These are phyloP conservation scores for Trypanosoma platydactyli DNA, from an alignment of 208 protist species.

Conservation along the genomic window DNA sequence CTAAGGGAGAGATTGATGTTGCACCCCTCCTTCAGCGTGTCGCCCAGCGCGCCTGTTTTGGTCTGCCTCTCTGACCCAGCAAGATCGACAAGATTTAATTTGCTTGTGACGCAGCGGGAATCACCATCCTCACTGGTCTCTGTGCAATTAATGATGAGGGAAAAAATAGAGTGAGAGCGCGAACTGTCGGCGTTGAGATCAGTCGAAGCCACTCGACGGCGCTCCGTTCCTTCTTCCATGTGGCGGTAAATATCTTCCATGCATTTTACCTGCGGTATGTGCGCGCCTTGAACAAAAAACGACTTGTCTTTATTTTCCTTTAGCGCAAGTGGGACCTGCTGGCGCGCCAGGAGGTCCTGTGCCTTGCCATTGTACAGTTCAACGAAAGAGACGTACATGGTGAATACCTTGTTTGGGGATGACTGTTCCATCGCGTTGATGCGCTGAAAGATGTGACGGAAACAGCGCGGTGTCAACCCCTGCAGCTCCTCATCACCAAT, in stretches of 20 bases:
- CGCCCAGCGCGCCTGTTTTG: slow-evolving; percentile 88
- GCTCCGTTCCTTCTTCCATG: slow-evolving; percentile 90
- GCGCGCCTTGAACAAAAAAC: slow-evolving; percentile 82
- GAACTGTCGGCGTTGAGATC: slow-evolving; percentile 90
- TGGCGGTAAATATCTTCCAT: slow-evolving; percentile 68
- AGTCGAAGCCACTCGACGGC: slow-evolving; percentile 75
- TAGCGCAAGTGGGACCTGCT: slow-evolving; percentile 83
- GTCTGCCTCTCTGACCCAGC: slow-evolving; percentile 90
- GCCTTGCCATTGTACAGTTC: slow-evolving; percentile 92
- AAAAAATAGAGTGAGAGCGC: slow-evolving; percentile 92
- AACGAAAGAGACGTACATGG: slow-evolving; percentile 81
- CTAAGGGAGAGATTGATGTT: slow-evolving; percentile 94
- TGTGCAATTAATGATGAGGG: slow-evolving; percentile 77
- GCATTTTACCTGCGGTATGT: slow-evolving; percentile 76
- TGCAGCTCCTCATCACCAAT: slow-evolving; percentile 58
- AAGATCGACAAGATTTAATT: slow-evolving; percentile 93
- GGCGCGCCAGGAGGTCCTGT: slow-evolving; percentile 80
- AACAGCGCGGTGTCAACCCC: slow-evolving; percentile 80
- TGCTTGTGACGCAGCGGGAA: slow-evolving; percentile 70
- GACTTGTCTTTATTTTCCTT: slow-evolving; percentile 82
- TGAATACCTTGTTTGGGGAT: slow-evolving; percentile 44
- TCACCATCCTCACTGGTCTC: slow-evolving; percentile 78
- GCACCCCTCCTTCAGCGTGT: slow-evolving; percentile 92
- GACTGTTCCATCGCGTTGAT: slow-evolving; percentile 51
- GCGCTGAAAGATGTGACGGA: slow-evolving; percentile 75